Base-by-base conservation (phyloP, 768 basidiomycete species). In the Calocybe indica region DNA sequence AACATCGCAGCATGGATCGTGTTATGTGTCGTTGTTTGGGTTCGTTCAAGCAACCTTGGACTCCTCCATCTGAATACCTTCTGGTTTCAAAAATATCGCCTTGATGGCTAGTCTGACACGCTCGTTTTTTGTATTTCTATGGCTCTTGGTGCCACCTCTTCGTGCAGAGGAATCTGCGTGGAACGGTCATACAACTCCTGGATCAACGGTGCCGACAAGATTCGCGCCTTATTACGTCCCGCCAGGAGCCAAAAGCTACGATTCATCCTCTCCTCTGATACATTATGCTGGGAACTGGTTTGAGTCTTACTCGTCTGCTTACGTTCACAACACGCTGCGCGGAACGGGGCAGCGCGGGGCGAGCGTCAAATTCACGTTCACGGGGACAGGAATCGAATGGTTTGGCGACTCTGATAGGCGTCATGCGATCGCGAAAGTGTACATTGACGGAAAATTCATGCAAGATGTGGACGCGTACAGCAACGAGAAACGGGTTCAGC, bases 361-460 rank as follows among this genome's bases (percentile, higher is more conserved):
- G 8, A 64, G 74, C 3, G 66, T 77, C 40, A 67, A 69, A 1
- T 76, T 88, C 62, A 70, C 73, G 2, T 88, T 88, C 62, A 67
- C 68, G n/a, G 88, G 87, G 10, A 84, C 82, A 9, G 85, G 85
- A 1, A 72, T 90, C 53, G 88, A 89, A 63, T 85, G 81, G 82
- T 89, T 88, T 53, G 88, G 88, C 30, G 75, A 71, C 55, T 70
- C 66, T 36, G 79, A 76, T 53, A 67, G 58, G 36, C 60, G 54
- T 11, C 79, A 88, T 56, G 82, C 87, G 10, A 60, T 73, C 7
- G 72, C 80, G 4, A 53, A 71, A 15, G 73, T 89, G 9, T 77
- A 71, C 44, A 66, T 89, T 12, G 82, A 89, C 49, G 81, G 82
- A 13, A 61, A 62, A 37, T 64, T 66, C 22, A 57, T 71, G 11